Conservation (phyloP, 2,329 filamentous ascomycete genomes). For the Claviceps monticola region DNA sequence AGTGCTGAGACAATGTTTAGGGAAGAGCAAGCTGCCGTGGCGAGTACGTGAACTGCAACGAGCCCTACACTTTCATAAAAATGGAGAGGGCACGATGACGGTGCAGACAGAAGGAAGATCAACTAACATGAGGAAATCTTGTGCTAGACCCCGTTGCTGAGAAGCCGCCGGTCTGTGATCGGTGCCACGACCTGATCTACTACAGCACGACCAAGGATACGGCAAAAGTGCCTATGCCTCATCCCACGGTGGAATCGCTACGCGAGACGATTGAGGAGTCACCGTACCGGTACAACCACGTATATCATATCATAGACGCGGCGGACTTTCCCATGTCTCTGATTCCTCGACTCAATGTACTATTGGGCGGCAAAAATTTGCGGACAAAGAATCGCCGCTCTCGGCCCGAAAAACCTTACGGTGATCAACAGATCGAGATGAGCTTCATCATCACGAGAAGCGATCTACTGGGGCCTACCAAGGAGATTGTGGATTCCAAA, state of each 20-base stretch:
- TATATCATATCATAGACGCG: constrained; percentile 90
- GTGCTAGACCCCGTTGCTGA: constrained; percentile 4
- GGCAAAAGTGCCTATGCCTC: constrained; percentile 48
- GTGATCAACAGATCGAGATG: constrained; percentile 59
- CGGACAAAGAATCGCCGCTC: constrained; percentile 72
- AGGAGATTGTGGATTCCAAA: constrained; percentile 69
- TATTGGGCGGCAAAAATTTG: constrained; percentile 58
- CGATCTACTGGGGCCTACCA: constrained; percentile 72
- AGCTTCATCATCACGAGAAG: constrained; percentile 85
- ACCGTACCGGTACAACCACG: constrained; percentile 78
- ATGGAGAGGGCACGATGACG: neutral
- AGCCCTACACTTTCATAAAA: too few relatives aligned
- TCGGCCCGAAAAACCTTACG: constrained; percentile 48
- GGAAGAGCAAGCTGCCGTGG: neutral
- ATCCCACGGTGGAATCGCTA: constrained; percentile 70
- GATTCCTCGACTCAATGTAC: constrained; percentile 57
- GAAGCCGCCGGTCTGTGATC: constrained; percentile 58
- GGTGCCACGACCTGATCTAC: constrained; percentile 73
- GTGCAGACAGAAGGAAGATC: neutral
- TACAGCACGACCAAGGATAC: constrained; percentile 45
- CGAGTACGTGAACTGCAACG: neutral
- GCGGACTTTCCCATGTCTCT: constrained; percentile 95
- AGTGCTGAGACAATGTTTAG: constrained; percentile 25
- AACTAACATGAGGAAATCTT: neutral
- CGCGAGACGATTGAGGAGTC: constrained; percentile 77